These are phyloP conservation scores for Zygoascus flipseniorum DNA, from an alignment of 805 yeast genomes.

Conservation along the genomic window DNA sequence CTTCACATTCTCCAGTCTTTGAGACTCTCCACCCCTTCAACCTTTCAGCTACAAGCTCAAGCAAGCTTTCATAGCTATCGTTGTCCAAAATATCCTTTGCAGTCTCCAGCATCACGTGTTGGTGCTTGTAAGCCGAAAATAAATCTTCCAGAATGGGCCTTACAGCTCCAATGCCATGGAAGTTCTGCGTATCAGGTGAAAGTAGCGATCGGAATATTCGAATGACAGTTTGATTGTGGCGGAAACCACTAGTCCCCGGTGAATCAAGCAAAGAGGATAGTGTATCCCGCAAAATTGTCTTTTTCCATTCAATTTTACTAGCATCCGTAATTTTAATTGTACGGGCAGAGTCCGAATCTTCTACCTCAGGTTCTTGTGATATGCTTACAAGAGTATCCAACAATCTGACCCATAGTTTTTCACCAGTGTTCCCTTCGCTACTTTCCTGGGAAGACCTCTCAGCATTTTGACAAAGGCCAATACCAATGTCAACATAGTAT, in stretches of 20 bases:
- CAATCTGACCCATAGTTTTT: constrained; percentile 32
- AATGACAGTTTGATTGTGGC: constrained; percentile 36
- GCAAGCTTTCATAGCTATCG: constrained; percentile 44
- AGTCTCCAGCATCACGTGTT: constrained; percentile 44
- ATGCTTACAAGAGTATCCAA: constrained; percentile 32
- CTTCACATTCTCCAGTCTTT: constrained; percentile 51
- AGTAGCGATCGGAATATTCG: constrained; percentile 44
- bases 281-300: constrained; percentile 12
- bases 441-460: background rate
- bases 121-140: constrained; percentile 55
- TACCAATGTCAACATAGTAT: constrained; percentile 17
- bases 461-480: constrained; percentile 16
- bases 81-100: constrained; percentile 48
- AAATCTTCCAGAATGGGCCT: constrained; percentile 53
- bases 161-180: constrained; percentile 52
- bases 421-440: constrained; percentile 5
- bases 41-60: constrained; percentile 34
- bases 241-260: constrained; percentile 22
- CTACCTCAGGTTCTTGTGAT: constrained; percentile 1
- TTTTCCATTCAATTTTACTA: constrained; percentile 3
- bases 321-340: constrained; percentile 5
- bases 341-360: constrained; percentile 26
- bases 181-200: constrained; percentile 25
- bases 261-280: constrained; percentile 25
- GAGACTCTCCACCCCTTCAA: constrained; percentile 57